Evolutionary conservation across 2,329 filamentous ascomycete species (phyloP).

Genomic region (Trichophyton verrucosum): DNA sequence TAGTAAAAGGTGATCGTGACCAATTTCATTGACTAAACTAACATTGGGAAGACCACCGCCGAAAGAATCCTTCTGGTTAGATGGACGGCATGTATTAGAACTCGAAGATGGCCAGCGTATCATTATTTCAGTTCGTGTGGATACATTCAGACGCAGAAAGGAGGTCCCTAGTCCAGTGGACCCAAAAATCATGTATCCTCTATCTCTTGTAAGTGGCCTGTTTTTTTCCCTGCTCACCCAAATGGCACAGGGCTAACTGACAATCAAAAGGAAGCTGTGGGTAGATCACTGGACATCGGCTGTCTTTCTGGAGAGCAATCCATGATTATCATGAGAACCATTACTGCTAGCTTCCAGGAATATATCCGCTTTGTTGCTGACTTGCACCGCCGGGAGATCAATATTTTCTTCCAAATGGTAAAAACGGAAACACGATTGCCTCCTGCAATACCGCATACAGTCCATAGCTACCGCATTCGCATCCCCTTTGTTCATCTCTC

Average conservation of each 20-base stretch:
- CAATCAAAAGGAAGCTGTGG: constrained; percentile 31
- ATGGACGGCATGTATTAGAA: constrained; percentile 19
- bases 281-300: constrained; percentile 49
- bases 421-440: constrained; percentile 15
- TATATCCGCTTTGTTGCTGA: constrained; percentile 31
- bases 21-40: neutral
- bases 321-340: constrained; percentile 49
- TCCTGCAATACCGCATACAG: neutral
- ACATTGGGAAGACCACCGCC: constrained; percentile 39
- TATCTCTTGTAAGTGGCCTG: constrained; percentile 23
- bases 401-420: constrained; percentile 33
- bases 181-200: constrained; percentile 23
- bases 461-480: constrained; percentile 29
- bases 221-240: neutral
- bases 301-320: constrained; percentile 41
- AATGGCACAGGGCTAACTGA: neutral
- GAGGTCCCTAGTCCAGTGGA: constrained; percentile 26
- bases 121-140: constrained; percentile 18
- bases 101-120: constrained; percentile 17
- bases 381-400: constrained; percentile 32
- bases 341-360: constrained; percentile 17
- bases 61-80: constrained; percentile 38
- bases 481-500: constrained; percentile 36
- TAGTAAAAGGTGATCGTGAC: constrained; percentile 6
- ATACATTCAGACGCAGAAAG: constrained; percentile 14